Evolutionary conservation across 805 yeast species (phyloP), one percentile per base, ranked within the genome.

Genomic region (Starmerella vaccinii): DNA sequence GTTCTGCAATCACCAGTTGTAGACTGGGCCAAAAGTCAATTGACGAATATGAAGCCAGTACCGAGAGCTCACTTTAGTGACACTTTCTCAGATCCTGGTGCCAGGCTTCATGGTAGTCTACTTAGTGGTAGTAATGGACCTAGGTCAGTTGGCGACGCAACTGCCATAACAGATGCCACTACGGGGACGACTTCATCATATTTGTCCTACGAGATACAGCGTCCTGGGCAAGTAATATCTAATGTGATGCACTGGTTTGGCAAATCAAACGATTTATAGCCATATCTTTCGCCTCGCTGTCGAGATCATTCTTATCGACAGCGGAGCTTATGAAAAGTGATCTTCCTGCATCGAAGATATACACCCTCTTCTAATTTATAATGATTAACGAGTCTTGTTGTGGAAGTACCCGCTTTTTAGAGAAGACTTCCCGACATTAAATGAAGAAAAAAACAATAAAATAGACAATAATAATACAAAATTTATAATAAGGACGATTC

Each of bases 231-330:
- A 8, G 43, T 39, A 13, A 10, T 39, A 6, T 39, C 43, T 12
- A 39, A 23, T n/a, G 43, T 39, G 4, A 39, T 39, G 43, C 43
- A 39, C 1, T 39, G 43, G 43, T 39, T 39, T 16, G 43, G 43
- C 7, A 39, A 24, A 15, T 39, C 30, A 12, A 12, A 32, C 35
- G n/a, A n/a, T n/a, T n/a, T n/a, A n/a, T n/a, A n/a, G n/a, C n/a
- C n/a, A n/a, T 3, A 26, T 26, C 10, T 26, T 8, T 26, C 29
- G 4, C 29, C 29, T 8, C 29, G 29, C 29, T 8, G 3, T 26
- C 12, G 12, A 12, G 29, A 26, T 12, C 29, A 26, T 12, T 26
- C 29, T 26, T 26, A 26, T 24, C 27, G 29, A 26, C n/a, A n/a
- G n/a, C n/a, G n/a, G n/a, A n/a, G n/a, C n/a, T n/a, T n/a, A n/a